These are phyloP conservation scores for Bassia scoparia DNA, from an alignment of 148 eudicot genomes.

Conservation along the genomic window DNA sequence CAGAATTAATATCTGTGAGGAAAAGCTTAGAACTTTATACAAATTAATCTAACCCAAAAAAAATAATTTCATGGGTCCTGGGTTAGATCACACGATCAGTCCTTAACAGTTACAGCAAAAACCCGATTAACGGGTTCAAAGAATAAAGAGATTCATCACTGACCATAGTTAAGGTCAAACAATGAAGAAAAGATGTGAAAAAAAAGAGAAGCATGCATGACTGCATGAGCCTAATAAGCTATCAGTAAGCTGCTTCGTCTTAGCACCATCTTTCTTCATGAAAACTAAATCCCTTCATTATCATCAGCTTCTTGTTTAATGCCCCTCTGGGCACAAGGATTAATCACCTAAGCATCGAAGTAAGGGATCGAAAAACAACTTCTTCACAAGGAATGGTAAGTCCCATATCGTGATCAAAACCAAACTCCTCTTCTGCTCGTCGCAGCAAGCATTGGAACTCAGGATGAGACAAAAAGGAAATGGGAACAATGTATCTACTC, in stretches of 20 bases:
- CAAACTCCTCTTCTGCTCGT: conserved; percentile 82
- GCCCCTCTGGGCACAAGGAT: not conserved
- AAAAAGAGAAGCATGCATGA: conserved; percentile 35
- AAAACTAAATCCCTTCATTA: conserved; percentile 13
- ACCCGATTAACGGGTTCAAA: conserved; percentile 24
- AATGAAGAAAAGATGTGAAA: conserved; percentile 29
- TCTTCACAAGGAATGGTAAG: conserved; percentile 90
- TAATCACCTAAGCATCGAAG: conserved; percentile 60
- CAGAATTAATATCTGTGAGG: conserved; percentile 30
- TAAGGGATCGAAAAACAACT: conserved; percentile 60
- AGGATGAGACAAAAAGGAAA: conserved; percentile 63
- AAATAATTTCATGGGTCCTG: conserved; percentile 23
- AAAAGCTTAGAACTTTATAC: conserved; percentile 32
- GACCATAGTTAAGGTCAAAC: conserved; percentile 25
- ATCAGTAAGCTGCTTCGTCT: conserved; percentile 26
- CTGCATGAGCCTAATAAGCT: too few species aligned
- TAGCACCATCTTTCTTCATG: conserved; percentile 31
- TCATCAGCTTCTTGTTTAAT: not conserved
- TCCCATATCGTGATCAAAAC: conserved; percentile 79
- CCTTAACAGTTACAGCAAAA: conserved; percentile 7
- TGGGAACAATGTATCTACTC: conserved; percentile 74
- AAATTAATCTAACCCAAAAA: conserved; percentile 29
- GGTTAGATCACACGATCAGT: conserved; percentile 24
- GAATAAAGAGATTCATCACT: conserved; percentile 24
- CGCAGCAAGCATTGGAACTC: conserved; percentile 68